Conservation (phyloP, 257 asterid genomes). For the Nicotiana noctiflora region DNA sequence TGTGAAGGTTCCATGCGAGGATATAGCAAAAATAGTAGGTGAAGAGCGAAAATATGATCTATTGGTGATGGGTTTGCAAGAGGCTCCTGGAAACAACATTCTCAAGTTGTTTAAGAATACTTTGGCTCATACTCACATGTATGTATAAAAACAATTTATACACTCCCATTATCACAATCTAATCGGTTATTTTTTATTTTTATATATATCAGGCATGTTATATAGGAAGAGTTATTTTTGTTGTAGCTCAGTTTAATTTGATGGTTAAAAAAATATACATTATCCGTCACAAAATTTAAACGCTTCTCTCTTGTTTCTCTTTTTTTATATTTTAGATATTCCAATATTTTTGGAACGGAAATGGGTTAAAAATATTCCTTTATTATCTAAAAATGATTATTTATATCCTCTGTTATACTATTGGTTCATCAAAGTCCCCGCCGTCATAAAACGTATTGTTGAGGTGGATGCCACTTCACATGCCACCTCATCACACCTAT, state of each 20-base stretch:
- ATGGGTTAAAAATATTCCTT: too few relatives aligned
- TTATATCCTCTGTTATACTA: too few relatives aligned
- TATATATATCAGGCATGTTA: too few relatives aligned
- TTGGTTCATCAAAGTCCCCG: too few relatives aligned
- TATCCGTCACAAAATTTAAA: not conserved
- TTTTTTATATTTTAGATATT: not conserved
- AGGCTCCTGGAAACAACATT: conserved; percentile 45
- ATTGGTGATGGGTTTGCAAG: conserved; percentile 66
- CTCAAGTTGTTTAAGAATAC: conserved; percentile 33
- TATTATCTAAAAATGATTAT: too few relatives aligned
- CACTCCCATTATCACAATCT: too few relatives aligned
- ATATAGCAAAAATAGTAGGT: conserved; percentile 42
- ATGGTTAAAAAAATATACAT: not conserved
- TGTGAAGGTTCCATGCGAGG: conserved; percentile 42
- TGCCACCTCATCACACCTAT: too few relatives aligned
- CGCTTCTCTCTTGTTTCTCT: not conserved
- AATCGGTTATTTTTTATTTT: too few relatives aligned
- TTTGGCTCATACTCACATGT: conserved; percentile 42
- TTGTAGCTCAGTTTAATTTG: not conserved
- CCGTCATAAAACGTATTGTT: too few relatives aligned
- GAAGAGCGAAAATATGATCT: conserved; percentile 44
- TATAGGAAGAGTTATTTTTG: not conserved
- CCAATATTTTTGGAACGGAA: too few relatives aligned
- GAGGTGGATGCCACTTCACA: too few relatives aligned
- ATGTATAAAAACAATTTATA: conserved; percentile 5